phyloP scores from a whole-genome alignment of 78 protist species.

The Diacronema lutheri region DNA sequence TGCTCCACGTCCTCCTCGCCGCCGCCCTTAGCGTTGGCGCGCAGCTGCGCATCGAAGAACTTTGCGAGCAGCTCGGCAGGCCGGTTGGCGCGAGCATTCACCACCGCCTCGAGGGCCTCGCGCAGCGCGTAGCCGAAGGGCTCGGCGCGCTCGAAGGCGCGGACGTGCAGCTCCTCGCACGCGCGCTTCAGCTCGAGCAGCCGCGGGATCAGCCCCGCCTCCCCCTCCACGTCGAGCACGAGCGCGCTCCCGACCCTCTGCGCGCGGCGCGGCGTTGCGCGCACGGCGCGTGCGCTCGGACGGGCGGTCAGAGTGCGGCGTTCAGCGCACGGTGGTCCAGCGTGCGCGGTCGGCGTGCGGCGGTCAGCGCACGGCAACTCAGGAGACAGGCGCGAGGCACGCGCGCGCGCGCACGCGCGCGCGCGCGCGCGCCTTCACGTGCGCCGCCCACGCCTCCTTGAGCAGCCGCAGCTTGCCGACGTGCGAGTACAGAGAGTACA shows the following conservation, averaged over 20 bases:
- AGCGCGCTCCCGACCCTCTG: background rate
- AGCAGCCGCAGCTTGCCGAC: no score
- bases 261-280: no score
- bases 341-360: no score
- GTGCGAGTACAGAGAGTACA: slow-evolving; percentile 50
- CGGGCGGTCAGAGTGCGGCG: no score
- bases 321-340: no score
- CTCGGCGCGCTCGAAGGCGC: slow-evolving; percentile 51
- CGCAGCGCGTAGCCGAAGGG: slow-evolving; percentile 41
- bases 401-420: no score
- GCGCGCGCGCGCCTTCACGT: no score
- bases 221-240: background rate
- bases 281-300: no score
- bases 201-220: slow-evolving; percentile 22
- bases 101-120: slow-evolving; percentile 78
- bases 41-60: slow-evolving; percentile 73
- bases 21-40: slow-evolving; percentile 26
- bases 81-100: slow-evolving; percentile 66
- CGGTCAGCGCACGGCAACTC: no score
- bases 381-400: no score
- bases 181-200: slow-evolving; percentile 57
- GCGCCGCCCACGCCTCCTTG: no score
- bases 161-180: slow-evolving; percentile 36
- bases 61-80: slow-evolving; percentile 87
- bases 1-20: slow-evolving; percentile 59